Base-by-base conservation (phyloP, 2,329 filamentous ascomycete species). In the Paecilomyces dactylethromorphus region DNA sequence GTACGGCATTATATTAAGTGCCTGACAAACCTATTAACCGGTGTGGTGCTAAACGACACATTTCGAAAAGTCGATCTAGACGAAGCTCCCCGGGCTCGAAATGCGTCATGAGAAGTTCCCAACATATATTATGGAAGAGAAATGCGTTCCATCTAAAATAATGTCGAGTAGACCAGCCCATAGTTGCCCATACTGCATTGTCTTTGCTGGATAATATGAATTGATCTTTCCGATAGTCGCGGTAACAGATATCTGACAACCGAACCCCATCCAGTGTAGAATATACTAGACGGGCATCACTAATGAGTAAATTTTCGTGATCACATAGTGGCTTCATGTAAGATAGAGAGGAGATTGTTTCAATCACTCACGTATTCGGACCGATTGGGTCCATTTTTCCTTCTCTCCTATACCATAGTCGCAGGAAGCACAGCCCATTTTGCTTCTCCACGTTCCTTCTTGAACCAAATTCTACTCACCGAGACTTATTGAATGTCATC, bases 401-500 rank as follows among this genome's bases (percentile, higher is more conserved):
- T n/a, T 18, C 4, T 4, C 8, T 45, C 15, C 15, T 5, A 45
- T n/a, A 15, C 1, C n/a, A 45, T 18, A 18, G 11, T 45, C 35
- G 11, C 35, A 87, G 76, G 70, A 87, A 87, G 63, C 76, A 83
- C 0, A 86, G 78, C 55, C 85, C 79, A 13, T 69, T 67, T 60
- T 87, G 81, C 26, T 5, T 29, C 26, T 7, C 26, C 26, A 29
- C 3, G 3, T 5, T 29, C 26, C 4, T 29, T 29, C 2, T 29
- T 3, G 26, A 29, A 29, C 2, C 3, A 7, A 29, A 5, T 2
- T 29, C 26, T 7, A 29, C 26, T 29, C 26, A 29, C 7, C 7
- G 26, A 3, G 26, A 29, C 26, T 29, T 29, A 29, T 29, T 29
- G 26, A 7, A 29, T 7, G 26, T 2, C 26, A 29, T 2, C 5